Percentiles rank a stretch among this genome's conserved stretches.
Evolutionary conservation across 2,329 filamentous ascomycete species (phyloP).

Genomic region (Teratosphaeria nubilosa): DNA sequence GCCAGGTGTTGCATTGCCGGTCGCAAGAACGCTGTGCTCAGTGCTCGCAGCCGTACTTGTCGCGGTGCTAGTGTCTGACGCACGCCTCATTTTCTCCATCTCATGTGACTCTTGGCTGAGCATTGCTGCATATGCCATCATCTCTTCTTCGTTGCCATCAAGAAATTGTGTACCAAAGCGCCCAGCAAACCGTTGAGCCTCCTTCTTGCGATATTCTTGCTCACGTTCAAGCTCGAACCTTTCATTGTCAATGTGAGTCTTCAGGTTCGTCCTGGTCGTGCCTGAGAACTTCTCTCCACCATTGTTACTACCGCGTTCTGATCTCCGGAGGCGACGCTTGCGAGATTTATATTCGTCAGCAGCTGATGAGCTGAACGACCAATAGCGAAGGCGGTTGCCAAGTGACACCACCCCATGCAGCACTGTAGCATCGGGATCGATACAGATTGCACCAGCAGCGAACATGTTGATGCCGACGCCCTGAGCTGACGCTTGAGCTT

Average conservation of each 20-base stretch:
- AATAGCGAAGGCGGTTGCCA: conserved; percentile 80
- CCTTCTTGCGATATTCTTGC: conserved; percentile 54
- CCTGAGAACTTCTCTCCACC: conserved; percentile 49
- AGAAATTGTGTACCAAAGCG: conserved; percentile 77
- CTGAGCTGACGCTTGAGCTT: conserved; percentile 56
- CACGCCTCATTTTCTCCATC: conserved; percentile 38
- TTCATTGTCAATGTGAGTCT: conserved; percentile 80
- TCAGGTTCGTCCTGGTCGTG: conserved; percentile 59
- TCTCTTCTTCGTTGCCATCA: conserved; percentile 49
- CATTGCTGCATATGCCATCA: conserved; percentile 53
- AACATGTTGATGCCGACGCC: conserved; percentile 66
- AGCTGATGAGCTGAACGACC: conserved; percentile 79
- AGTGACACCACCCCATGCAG: conserved; percentile 80
- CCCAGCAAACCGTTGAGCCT: conserved; percentile 59
- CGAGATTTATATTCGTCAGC: conserved; percentile 63
- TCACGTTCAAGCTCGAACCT: conserved; percentile 68
- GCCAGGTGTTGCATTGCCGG: conserved; percentile 18
- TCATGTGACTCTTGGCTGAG: conserved; percentile 50
- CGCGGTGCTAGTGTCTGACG: conserved; percentile 31
- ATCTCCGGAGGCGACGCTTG: conserved; percentile 68
- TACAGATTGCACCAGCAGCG: conserved; percentile 69
- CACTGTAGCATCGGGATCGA: conserved; percentile 79
- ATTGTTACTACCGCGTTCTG: conserved; percentile 53
- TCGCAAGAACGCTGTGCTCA: conserved; percentile 21
- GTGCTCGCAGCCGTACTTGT: conserved; percentile 31